Percentiles rank a stretch among this genome's conserved stretches.
These are phyloP conservation scores for Teratosphaeria nubilosa DNA, from an alignment of 2,329 filamentous ascomycete species.

Conservation along the genomic window DNA sequence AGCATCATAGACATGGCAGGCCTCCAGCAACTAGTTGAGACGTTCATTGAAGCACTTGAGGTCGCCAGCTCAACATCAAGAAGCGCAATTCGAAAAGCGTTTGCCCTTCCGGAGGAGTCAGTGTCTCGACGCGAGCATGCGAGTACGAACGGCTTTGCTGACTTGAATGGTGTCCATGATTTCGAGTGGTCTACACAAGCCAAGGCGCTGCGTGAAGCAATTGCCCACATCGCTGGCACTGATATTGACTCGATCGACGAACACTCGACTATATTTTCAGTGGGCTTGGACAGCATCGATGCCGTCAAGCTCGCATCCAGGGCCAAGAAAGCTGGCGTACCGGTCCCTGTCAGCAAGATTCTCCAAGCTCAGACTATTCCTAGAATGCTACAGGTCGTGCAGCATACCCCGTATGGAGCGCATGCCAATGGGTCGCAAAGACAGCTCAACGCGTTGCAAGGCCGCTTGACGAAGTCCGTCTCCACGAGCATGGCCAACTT, in stretches of 20 bases:
- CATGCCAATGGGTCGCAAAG: neutral
- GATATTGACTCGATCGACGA: constrained; percentile 43
- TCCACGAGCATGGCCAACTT: neutral
- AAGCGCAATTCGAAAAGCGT: constrained; percentile 10
- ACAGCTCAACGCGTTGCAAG: neutral
- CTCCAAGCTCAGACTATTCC: constrained; percentile 61
- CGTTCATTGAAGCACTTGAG: constrained; percentile 33
- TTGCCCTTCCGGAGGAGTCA: constrained; percentile 2
- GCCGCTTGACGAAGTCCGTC: constrained; percentile 3
- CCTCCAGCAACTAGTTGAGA: constrained; percentile 31
- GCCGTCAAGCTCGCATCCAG: constrained; percentile 72
- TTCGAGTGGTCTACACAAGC: constrained; percentile 54
- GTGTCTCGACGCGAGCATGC: neutral
- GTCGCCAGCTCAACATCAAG: constrained; percentile 27
- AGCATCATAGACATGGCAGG: constrained; percentile 28
- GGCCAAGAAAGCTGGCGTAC: constrained; percentile 51
- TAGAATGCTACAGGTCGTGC: constrained; percentile 40
- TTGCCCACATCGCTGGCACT: constrained; percentile 52
- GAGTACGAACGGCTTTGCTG: neutral
- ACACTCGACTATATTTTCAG: constrained; percentile 60
- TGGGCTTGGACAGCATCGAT: constrained; percentile 88
- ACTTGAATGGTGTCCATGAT: constrained; percentile 5
- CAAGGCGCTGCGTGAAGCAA: constrained; percentile 45
- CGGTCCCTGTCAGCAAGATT: constrained; percentile 62
- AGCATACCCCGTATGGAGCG: neutral